A percentile compares a stretch with the other conserved stretches of the same genome.
Conservation (phyloP, 257 asterid species). For the Fraxinus quadrangulata region DNA sequence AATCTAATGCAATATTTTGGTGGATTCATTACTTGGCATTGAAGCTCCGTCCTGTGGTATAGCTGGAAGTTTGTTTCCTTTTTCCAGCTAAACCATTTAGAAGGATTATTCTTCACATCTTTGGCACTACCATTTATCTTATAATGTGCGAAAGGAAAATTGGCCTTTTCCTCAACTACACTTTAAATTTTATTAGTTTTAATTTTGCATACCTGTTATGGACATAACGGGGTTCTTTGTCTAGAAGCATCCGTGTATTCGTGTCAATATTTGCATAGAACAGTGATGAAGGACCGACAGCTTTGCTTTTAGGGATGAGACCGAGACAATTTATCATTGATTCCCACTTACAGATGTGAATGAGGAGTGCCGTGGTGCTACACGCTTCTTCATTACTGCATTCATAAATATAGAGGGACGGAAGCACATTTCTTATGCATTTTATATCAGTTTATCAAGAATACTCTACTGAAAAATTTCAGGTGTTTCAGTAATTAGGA, state of each 20-base stretch:
- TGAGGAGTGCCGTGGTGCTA: constrained; percentile 26
- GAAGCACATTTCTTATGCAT: constrained; percentile 17
- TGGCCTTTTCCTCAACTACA: background rate
- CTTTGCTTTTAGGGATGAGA: background rate
- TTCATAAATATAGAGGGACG: constrained; percentile 33
- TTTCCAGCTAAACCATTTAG: constrained; percentile 25
- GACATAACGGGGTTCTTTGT: background rate
- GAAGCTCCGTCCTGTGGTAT: constrained; percentile 17
- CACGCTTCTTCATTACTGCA: constrained; percentile 33
- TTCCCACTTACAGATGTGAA: constrained; percentile 29
- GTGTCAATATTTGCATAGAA: constrained; percentile 2
- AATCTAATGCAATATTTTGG: background rate
- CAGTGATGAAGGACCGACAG: background rate
- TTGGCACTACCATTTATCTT: background rate
- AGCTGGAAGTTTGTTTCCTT: constrained; percentile 34
- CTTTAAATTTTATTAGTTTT: background rate
- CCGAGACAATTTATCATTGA: constrained; percentile 19
- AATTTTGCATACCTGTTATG: background rate
- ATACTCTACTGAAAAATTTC: constrained; percentile 11
- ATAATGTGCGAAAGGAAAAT: constrained; percentile 9
- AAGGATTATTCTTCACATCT: constrained; percentile 17
- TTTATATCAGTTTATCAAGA: background rate
- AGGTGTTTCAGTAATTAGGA: constrained; percentile 21
- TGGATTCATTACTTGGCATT: background rate
- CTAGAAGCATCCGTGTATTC: background rate